Conservation (phyloP, 305 asterid genomes). For the Andrographis paniculata region DNA sequence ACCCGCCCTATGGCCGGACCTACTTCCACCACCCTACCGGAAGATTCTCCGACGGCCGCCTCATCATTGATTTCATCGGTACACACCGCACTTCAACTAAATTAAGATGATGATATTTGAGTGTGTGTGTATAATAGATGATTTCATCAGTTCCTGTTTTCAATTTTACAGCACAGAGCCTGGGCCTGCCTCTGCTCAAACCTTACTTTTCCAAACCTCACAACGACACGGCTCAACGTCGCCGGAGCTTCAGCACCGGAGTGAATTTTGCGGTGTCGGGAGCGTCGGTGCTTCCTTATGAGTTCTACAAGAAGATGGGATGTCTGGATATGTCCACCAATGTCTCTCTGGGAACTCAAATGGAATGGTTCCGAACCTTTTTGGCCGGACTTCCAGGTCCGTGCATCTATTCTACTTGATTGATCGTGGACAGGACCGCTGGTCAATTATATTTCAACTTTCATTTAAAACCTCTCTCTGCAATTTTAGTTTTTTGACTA, state of each 20-base stretch:
- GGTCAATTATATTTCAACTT: too few relatives aligned
- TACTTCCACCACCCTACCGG: constrained; percentile 62
- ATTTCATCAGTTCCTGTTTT: not conserved
- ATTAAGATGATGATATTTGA: too few relatives aligned
- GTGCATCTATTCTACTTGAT: too few relatives aligned
- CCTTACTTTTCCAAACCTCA: constrained; percentile 26
- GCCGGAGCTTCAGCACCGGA: constrained; percentile 27
- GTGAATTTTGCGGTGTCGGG: constrained; percentile 61
- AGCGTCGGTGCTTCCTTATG: constrained; percentile 39
- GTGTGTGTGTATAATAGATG: too few relatives aligned
- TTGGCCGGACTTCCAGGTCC: not conserved
- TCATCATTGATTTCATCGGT: constrained; percentile 58
- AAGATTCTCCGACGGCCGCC: constrained; percentile 56
- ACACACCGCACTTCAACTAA: not conserved
- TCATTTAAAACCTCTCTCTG: too few relatives aligned
- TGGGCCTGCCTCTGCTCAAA: constrained; percentile 41
- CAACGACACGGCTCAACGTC: constrained; percentile 6
- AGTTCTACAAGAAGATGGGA: constrained; percentile 29
- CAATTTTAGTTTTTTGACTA: too few relatives aligned
- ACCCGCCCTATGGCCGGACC: constrained; percentile 52
- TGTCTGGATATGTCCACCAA: constrained; percentile 22
- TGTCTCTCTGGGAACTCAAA: not conserved
- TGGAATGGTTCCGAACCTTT: not conserved
- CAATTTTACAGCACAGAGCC: constrained; percentile 33
- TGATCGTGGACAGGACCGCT: too few relatives aligned